Evolutionary conservation across 805 yeast genomes (phyloP).

Genomic region (Monosporozyma servazzii): DNA sequence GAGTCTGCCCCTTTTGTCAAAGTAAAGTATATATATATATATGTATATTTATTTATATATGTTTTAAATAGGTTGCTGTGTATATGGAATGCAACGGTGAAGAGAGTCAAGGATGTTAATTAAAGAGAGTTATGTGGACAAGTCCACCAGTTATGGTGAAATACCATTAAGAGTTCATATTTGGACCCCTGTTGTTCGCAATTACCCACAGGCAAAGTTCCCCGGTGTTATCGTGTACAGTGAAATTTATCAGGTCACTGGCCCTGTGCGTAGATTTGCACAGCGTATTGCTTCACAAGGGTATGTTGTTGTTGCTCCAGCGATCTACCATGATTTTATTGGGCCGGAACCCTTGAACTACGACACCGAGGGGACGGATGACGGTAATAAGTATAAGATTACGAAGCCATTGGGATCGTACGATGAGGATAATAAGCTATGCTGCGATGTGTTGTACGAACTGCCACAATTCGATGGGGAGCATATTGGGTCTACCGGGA

Average conservation of each 20-base stretch:
- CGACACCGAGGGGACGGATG: slow-evolving; percentile 66
- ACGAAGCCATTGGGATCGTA: slow-evolving; percentile 59
- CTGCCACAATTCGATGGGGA: slow-evolving; percentile 57
- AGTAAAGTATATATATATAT: too few species aligned
- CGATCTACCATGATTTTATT: slow-evolving; percentile 68
- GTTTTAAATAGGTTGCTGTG: too few species aligned
- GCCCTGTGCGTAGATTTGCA: slow-evolving; percentile 73
- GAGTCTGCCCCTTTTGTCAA: too few species aligned
- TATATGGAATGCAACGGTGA: neutral
- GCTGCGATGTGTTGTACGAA: slow-evolving; percentile 42
- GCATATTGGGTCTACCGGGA: slow-evolving; percentile 71
- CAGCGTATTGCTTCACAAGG: slow-evolving; percentile 75
- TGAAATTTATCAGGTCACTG: slow-evolving; percentile 76
- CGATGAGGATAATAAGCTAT: slow-evolving; percentile 59
- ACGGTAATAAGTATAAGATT: slow-evolving; percentile 58
- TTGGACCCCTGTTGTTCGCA: slow-evolving; percentile 59
- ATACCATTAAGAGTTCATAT: slow-evolving; percentile 58
- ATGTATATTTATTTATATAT: too few species aligned
- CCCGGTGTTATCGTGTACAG: slow-evolving; percentile 75
- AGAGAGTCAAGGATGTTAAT: slow-evolving; percentile 46
- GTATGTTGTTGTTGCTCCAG: slow-evolving; percentile 69
- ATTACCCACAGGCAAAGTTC: slow-evolving; percentile 69
- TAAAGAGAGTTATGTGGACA: slow-evolving; percentile 55
- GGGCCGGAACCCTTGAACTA: slow-evolving; percentile 56
- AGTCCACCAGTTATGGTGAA: slow-evolving; percentile 55